These are phyloP conservation scores for Zymoseptoria ardabiliae DNA, from an alignment of 2,329 filamentous ascomycete genomes.

Conservation along the genomic window DNA sequence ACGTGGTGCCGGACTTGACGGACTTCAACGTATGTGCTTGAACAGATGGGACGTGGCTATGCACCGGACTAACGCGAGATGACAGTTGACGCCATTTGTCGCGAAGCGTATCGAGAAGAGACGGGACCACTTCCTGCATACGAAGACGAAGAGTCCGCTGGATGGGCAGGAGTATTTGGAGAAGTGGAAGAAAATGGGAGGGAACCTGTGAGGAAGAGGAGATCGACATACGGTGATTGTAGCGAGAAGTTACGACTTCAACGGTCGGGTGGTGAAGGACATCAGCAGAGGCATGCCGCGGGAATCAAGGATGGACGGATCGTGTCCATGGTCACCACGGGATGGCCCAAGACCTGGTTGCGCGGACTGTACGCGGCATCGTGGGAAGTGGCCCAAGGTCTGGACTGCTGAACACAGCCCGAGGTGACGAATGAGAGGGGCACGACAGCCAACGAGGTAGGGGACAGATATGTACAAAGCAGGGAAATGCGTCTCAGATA, in stretches of 20 bases:
- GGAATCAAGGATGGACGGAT: neutral
- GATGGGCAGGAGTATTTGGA: conserved; percentile 28
- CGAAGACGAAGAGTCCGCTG: conserved; percentile 19
- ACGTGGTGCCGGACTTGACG: conserved; percentile 66
- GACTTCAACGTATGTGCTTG: conserved; percentile 58
- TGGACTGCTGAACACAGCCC: too few relatives aligned
- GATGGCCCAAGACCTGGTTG: too few relatives aligned
- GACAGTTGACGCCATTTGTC: conserved; percentile 75
- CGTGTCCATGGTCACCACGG: neutral
- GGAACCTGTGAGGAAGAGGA: conserved; percentile 18
- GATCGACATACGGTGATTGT: neutral
- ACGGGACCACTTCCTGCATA: conserved; percentile 45
- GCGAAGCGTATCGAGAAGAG: conserved; percentile 49
- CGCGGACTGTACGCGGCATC: too few relatives aligned
- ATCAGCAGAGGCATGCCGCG: neutral
- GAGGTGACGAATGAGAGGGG: too few relatives aligned
- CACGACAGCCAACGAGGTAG: too few relatives aligned
- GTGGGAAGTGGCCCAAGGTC: too few relatives aligned
- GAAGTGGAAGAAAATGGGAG: conserved; percentile 30
- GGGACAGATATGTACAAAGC: too few relatives aligned
- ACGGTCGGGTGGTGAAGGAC: neutral
- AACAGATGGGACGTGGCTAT: neutral
- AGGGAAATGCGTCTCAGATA: too few relatives aligned
- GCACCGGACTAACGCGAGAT: conserved; percentile 4
- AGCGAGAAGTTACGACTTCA: neutral